A percentile compares a stretch with the other conserved stretches of the same genome.
These are phyloP conservation scores for Serpula lacrymans DNA, from an alignment of 768 basidiomycete genomes.

Conservation along the genomic window DNA sequence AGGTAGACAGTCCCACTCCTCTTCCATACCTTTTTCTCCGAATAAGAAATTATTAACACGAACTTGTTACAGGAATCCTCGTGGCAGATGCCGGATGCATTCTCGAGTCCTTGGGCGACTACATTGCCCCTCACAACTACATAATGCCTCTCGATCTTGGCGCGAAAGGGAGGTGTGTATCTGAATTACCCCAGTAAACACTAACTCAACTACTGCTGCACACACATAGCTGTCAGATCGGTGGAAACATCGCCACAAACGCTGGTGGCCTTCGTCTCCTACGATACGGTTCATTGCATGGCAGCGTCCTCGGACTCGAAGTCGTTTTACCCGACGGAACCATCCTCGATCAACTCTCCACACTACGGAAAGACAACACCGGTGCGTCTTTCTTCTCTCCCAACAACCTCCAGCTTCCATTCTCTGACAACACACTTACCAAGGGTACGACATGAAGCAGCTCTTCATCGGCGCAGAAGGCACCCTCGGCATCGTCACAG, in stretches of 20 bases:
- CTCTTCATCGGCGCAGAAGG: conserved; percentile 99
- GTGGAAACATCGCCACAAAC: conserved; percentile 95
- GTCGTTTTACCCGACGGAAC: conserved; percentile 95
- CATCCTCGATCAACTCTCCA: conserved; percentile 83
- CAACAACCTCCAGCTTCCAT: not conserved
- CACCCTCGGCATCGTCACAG: conserved; percentile 93
- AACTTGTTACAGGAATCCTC: conserved; percentile 71
- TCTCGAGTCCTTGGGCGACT: conserved; percentile 82
- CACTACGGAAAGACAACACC: conserved; percentile 95
- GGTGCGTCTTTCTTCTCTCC: conserved; percentile 44
- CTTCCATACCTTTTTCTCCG: no score
- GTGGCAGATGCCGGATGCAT: conserved; percentile 95
- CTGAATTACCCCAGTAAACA: not conserved
- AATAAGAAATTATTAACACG: no score
- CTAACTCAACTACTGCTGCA: conserved; percentile 3
- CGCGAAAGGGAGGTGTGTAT: conserved; percentile 84
- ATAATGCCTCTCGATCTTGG: conserved; percentile 97
- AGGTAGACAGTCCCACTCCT: no score
- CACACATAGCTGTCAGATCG: conserved; percentile 99
- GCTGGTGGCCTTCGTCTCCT: conserved; percentile 95
- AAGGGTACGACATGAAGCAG: conserved; percentile 98
- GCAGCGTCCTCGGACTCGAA: conserved; percentile 91
- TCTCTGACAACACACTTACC: no score
- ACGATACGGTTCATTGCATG: conserved; percentile 93
- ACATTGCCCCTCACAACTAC: conserved; percentile 82